Base-by-base conservation (phyloP, 345 rosid genomes). In the Noccaea bulbosa region DNA sequence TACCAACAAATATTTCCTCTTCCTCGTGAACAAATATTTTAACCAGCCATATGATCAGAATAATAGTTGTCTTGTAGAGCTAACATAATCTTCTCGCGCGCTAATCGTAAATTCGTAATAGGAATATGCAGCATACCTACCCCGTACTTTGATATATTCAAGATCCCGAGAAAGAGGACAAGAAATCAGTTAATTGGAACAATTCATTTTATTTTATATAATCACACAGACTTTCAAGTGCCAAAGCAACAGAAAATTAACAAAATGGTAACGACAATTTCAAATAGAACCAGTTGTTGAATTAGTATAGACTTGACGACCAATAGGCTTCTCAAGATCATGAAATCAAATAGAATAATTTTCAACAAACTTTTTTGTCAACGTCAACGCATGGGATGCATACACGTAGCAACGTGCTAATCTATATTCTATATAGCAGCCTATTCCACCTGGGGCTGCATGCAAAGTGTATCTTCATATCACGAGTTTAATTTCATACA, bases 361-460 rank as follows among this genome's bases (percentile, higher is more conserved):
- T 27, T 47, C 51, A 65, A 58, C 47, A 53, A 61, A 44, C 1
- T 3, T 27, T 17, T 15, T 67, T 51, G 58, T 61, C 70, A 74
- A 59, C 38, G 41, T 67, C 63, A 68, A 69, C 52, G 51, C 61
- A 69, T 46, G 52, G 55, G 65, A 62, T 62, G 20, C 65, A 54
- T 45, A 69, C 79, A 69, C 58, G 70, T 75, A 54, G 40, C 65
- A 62, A 62, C 70, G 70, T 68, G 69, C 59, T 35, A 51, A 33
- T 58, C 45, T 32, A 8, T 11, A 33, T 10, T 49, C 67, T 33
- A 12, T 33, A 12, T 11, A 69, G 54, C 73, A 62, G 69, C 45
- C 70, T 68, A 52, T 41, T 67, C 56, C 33, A 67, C 69, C 41
- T 67, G 69, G 67, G 47, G 35, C 57, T 62, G 64, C 61, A 69